Conservation (phyloP, 2,329 filamentous ascomycete genomes). For the Sclerotinia sclerotiorum region DNA sequence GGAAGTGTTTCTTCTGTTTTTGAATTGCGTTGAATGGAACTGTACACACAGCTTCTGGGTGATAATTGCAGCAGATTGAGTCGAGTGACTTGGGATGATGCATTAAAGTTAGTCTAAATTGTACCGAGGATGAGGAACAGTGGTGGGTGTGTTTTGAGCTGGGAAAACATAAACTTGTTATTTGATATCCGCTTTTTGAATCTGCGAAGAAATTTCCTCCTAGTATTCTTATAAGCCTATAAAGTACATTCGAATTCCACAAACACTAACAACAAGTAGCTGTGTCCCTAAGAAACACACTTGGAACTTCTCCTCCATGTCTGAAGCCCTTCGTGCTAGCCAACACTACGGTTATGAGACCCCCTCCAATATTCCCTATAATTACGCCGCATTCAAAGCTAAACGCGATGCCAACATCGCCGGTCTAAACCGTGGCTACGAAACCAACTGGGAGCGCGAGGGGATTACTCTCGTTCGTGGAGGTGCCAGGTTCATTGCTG, state of each 20-base stretch:
- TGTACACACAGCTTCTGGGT: background rate
- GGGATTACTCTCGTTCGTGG: slow-evolving; percentile 52
- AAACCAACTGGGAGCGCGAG: slow-evolving; percentile 50
- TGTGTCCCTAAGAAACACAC: slow-evolving; percentile 55
- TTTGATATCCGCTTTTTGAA: background rate
- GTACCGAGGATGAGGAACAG: background rate
- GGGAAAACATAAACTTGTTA: background rate
- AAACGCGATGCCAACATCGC: slow-evolving; percentile 48
- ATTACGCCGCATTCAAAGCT: slow-evolving; percentile 50
- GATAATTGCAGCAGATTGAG: background rate
- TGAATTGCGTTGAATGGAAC: background rate
- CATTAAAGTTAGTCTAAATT: background rate
- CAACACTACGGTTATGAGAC: slow-evolving; percentile 50
- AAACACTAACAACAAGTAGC: slow-evolving; percentile 36
- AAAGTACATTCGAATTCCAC: background rate
- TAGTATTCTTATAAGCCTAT: background rate
- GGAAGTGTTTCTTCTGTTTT: background rate
- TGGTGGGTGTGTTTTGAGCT: background rate
- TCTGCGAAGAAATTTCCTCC: background rate
- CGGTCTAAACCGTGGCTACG: slow-evolving; percentile 49
- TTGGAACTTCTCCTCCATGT: slow-evolving; percentile 51
- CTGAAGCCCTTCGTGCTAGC: slow-evolving; percentile 48
- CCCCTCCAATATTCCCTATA: slow-evolving; percentile 44
- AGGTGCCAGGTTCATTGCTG: slow-evolving; percentile 47
- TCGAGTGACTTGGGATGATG: background rate